These are phyloP conservation scores for Globisporangium megalacanthum DNA, from an alignment of 352 stramenopile species.

Conservation along the genomic window DNA sequence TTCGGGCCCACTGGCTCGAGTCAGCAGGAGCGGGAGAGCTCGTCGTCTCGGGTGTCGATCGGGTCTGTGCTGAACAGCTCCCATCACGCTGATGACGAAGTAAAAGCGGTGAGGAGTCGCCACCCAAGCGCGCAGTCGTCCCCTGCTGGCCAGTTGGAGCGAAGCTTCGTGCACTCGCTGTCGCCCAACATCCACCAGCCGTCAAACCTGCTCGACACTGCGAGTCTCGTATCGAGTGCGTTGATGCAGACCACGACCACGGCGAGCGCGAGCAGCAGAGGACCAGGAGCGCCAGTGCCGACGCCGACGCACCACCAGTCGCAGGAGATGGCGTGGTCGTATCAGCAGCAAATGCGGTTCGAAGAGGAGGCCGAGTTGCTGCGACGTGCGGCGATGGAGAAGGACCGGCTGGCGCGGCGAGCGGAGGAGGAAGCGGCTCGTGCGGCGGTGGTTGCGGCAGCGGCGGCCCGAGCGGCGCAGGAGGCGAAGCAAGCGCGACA, in stretches of 20 bases:
- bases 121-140: not conserved
- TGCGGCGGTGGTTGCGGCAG: slow-evolving; percentile 58
- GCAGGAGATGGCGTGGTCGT: slow-evolving; percentile 70
- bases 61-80: slow-evolving; percentile 12
- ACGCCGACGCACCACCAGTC: slow-evolving; percentile 14
- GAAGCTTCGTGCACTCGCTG: slow-evolving; percentile 1
- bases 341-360: slow-evolving; percentile 60
- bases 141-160: not conserved
- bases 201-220: not conserved
- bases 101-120: slow-evolving; percentile 1
- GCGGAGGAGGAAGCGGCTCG: slow-evolving; percentile 79
- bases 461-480: slow-evolving; percentile 64
- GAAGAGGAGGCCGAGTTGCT: slow-evolving; percentile 76
- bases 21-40: slow-evolving; percentile 9
- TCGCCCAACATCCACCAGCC: not conserved
- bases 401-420: slow-evolving; percentile 52
- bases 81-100: slow-evolving; percentile 7
- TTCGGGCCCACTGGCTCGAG: slow-evolving; percentile 5
- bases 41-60: slow-evolving; percentile 18
- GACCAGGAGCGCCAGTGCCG: slow-evolving; percentile 2
- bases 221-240: slow-evolving; percentile 1
- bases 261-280: slow-evolving; percentile 7
- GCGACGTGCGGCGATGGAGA: slow-evolving; percentile 49
- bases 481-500: slow-evolving; percentile 73
- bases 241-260: slow-evolving; percentile 3